Evolutionary conservation across 805 yeast genomes (phyloP), one percentile per base, ranked within the genome.

Genomic region (Metschnikowia arizonensis): DNA sequence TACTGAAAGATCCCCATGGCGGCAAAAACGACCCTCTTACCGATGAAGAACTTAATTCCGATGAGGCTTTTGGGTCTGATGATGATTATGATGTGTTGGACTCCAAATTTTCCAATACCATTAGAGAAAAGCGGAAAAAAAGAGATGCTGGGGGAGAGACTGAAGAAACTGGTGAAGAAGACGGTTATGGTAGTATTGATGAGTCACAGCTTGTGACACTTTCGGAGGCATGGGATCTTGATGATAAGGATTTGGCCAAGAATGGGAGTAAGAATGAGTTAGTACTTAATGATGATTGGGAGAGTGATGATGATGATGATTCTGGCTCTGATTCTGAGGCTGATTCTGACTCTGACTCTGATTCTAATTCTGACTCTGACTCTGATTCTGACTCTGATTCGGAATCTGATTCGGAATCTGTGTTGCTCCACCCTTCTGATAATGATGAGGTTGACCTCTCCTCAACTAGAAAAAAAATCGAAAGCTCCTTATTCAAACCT

Each of bases 151-250:
- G 15, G 5, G 33, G 14, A 17, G 18, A 9, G 12, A 33, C 31
- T 39, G n/a, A 43, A 15, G 37, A 43, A 32, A n/a, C n/a, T 6
- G 24, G 6, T 21, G 48, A 45, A 5, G 66, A 64, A 3, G 73
- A 64, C n/a, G 67, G 65, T 12, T 85, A 86, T 58, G 77, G 77
- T 21, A 82, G 90, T 58, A 73, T 85, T 34, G 96, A 88, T 56
- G 96, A 88, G 59, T 70, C 64, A 25, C 85, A 88, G 53, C 72
- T 89, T 44, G 75, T 85, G 48, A 78, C 95, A 0, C 69, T 89
- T 32, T 84, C 95, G n/a, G 89, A 83, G 54, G 89, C 87, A 3
- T 88, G 96, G 96, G 97, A 85, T 58, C 64, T 80, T 64, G 93
- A 87, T 60, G 88, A 82, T 26, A 66, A 62, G 24, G 83, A 78